phyloP scores from a whole-genome alignment of 768 basidiomycete genomes.

The Xanthoconium purpureum region DNA sequence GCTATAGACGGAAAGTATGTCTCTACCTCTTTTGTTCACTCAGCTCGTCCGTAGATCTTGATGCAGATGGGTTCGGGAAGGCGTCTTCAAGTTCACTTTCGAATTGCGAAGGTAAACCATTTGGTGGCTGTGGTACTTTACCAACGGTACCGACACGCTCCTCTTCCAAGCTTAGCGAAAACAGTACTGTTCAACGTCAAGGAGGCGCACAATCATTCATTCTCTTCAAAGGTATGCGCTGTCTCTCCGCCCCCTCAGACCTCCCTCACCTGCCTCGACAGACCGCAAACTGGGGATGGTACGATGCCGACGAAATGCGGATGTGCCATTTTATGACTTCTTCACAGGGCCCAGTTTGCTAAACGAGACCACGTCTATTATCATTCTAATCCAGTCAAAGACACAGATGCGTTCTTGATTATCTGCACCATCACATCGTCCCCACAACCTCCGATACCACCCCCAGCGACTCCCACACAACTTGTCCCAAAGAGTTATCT shows the following conservation, averaged over 20 bases:
- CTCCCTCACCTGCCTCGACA: constrained; percentile 27
- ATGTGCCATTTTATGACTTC: not conserved
- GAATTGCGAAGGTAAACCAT: constrained; percentile 64
- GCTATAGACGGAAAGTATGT: constrained; percentile 58
- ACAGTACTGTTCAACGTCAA: constrained; percentile 58
- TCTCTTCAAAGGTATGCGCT: constrained; percentile 59
- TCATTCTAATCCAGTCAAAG: constrained; percentile 47
- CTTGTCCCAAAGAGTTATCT: constrained; percentile 65
- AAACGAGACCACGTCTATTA: constrained; percentile 69
- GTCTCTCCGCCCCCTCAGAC: not conserved
- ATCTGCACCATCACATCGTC: constrained; percentile 76
- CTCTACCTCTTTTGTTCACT: not conserved
- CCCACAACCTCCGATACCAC: constrained; percentile 47
- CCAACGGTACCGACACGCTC: not conserved
- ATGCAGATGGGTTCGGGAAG: constrained; percentile 77
- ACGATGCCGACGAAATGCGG: constrained; percentile 16
- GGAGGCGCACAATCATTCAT: constrained; percentile 80
- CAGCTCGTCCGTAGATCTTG: not conserved
- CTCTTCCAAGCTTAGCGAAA: constrained; percentile 41
- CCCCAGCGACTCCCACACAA: constrained; percentile 44
- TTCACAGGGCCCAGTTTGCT: constrained; percentile 71
- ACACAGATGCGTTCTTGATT: constrained; percentile 69
- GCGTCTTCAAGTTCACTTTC: constrained; percentile 82
- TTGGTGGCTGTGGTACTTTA: not conserved
- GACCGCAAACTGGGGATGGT: constrained; percentile 92